Evolutionary conservation across 2,329 filamentous ascomycete genomes (phyloP).

Genomic region (Aspergillus sp.): DNA sequence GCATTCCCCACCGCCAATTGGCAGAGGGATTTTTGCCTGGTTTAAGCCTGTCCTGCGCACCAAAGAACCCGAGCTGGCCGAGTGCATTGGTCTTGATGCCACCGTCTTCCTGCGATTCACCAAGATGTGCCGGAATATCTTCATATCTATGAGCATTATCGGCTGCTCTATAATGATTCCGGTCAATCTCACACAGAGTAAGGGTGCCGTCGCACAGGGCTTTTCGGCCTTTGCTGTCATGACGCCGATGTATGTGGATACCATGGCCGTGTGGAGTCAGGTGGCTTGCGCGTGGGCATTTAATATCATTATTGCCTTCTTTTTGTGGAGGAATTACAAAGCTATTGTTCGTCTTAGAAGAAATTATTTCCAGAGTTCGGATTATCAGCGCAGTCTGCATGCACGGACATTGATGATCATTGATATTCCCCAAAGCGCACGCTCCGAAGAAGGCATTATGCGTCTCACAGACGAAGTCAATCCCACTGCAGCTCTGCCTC

Average conservation of each 20-base stretch:
- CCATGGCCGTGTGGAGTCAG: slow-evolving; percentile 51
- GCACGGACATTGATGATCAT: slow-evolving; percentile 64
- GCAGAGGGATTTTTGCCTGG: slow-evolving; percentile 86
- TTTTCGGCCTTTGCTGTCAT: slow-evolving; percentile 34
- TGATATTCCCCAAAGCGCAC: slow-evolving; percentile 69
- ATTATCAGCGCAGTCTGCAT: slow-evolving; percentile 84
- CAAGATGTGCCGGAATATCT: slow-evolving; percentile 88
- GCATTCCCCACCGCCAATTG: slow-evolving; percentile 79
- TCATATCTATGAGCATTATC: slow-evolving; percentile 63
- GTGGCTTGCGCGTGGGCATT: slow-evolving; percentile 57
- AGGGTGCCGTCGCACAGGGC: slow-evolving; percentile 19
- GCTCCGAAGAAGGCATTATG: slow-evolving; percentile 80
- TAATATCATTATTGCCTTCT: slow-evolving; percentile 67
- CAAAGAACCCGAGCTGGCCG: slow-evolving; percentile 67
- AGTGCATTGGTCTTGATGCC: slow-evolving; percentile 85
- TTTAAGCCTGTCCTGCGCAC: slow-evolving; percentile 69
- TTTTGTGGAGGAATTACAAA: slow-evolving; percentile 86
- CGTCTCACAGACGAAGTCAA: slow-evolving; percentile 74
- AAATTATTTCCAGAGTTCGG: slow-evolving; percentile 73
- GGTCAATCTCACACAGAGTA: slow-evolving; percentile 58
- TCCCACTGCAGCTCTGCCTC: slow-evolving; percentile 69
- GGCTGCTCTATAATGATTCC: slow-evolving; percentile 75
- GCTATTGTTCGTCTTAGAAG: slow-evolving; percentile 65
- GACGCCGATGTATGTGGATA: slow-evolving; percentile 47
- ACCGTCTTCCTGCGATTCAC: slow-evolving; percentile 83